Conservation (phyloP, 495 filamentous ascomycete genomes). For the Penicillium cosmopolitanum region DNA sequence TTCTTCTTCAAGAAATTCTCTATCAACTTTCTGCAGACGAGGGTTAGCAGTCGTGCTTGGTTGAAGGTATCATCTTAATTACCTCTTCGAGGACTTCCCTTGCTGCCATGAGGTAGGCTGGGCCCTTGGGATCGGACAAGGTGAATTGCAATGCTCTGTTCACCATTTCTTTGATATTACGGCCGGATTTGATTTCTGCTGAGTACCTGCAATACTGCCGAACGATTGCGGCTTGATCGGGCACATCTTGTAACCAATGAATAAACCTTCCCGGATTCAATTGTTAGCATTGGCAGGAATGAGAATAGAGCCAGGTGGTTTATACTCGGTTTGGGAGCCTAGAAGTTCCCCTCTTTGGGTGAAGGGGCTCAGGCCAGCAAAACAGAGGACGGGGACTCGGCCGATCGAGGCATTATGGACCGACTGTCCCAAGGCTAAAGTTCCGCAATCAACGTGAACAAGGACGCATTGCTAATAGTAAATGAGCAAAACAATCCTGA, state of each 20-base stretch:
- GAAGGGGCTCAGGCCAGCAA: constrained; percentile 83
- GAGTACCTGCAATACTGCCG: constrained; percentile 88
- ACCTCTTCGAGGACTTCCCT: constrained; percentile 89
- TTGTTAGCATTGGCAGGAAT: background rate
- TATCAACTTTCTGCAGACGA: constrained; percentile 47
- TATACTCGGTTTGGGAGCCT: constrained; percentile 81
- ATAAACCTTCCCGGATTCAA: constrained; percentile 46
- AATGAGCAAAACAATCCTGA: background rate
- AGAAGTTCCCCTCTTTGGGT: constrained; percentile 85
- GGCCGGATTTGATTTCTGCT: constrained; percentile 81
- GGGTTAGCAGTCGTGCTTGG: background rate
- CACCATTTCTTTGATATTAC: constrained; percentile 92
- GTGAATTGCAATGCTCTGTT: constrained; percentile 85
- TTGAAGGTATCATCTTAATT: constrained; percentile 29
- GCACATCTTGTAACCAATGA: constrained; percentile 94
- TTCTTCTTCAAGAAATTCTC: constrained; percentile 56
- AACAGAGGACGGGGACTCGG: constrained; percentile 80
- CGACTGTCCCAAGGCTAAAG: constrained; percentile 83
- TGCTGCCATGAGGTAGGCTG: constrained; percentile 79
- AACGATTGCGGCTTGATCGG: constrained; percentile 85
- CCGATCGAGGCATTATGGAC: constrained; percentile 85
- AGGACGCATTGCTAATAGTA: constrained; percentile 70
- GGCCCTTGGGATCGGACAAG: constrained; percentile 73
- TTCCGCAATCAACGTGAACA: constrained; percentile 91
- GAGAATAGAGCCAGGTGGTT: background rate